Evolutionary conservation across 1,284 basidiomycete species (phyloP), one percentile per base, ranked within the genome.

Genomic region (Rhodotorula sp.): DNA sequence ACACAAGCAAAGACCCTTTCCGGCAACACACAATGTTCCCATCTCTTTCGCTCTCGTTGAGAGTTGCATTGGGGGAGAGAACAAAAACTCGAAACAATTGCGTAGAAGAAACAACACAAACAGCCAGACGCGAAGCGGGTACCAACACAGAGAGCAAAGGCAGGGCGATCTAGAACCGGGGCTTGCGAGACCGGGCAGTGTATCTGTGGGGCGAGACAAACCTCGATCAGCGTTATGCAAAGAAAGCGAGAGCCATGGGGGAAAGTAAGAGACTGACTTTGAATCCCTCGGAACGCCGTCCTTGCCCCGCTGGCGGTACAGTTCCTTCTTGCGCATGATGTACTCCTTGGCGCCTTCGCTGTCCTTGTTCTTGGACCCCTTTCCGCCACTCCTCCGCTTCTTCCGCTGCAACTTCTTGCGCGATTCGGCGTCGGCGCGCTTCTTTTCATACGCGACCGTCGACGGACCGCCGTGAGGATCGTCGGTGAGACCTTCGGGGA

Each of bases 361-460:
- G 29, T 56, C 54, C 54, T 56, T 56, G 54, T 56, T 56, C 54
- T 26, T 56, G 48, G 34, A 49, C 1, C 48, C 51, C 39, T 63
- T 63, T 21, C 52, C 26, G 3, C 39, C 62, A 0, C 39, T 26
- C 66, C 71, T 77, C 31, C 65, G 58, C 49, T 71, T 67, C 69
- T 65, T 75, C 14, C 68, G 49, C 8, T 54, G 60, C 15, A 64
- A 14, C 52, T 73, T 70, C 39, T 54, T 56, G 31, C 79, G 74
- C 52, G 79, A 48, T 21, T 72, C 67, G 48, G 63, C 59, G 21
- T 54, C 52, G 21, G 70, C 77, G 60, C 81, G 77, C 61, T 89
- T 85, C 79, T 85, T 86, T 81, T 93, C 92, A 76, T 90, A 92
- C 66, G 82, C 82, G 18, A 83, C 89, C 68, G 82, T 62, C 8